Evolutionary conservation across 2,329 filamentous ascomycete species (phyloP), one percentile per base, ranked within the genome.

Genomic region (Trichoderma afroharzianum): DNA sequence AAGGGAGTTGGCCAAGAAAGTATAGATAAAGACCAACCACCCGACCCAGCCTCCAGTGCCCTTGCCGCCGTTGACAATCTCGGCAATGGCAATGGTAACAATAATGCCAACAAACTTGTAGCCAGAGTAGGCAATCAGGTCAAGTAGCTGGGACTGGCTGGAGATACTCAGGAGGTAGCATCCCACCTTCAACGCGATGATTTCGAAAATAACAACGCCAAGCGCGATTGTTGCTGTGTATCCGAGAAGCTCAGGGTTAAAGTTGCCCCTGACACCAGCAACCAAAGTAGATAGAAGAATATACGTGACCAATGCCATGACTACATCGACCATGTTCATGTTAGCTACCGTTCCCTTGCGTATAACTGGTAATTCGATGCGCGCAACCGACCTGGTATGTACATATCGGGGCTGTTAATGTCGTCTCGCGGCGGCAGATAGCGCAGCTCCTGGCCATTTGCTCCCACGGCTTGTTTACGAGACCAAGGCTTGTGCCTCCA

Each of bases 91-190:
- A 73, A 98, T 90, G 0, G 95, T 98, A 63, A 93, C 88, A 73
- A 99, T 99, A 76, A 98, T 94, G 36, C 95, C 96, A 32, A 99
- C 95, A 78, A 99, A 99, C 82, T 99, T 99, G 85, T 99, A 99
- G 24, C 97, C 97, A 2, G 93, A 95, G 83, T 99, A 99, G 6
- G 97, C 97, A 68, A 99, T 92, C 64, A 99, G 83, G 78, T 99
- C 96, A 72, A 98, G 88, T 67, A 98, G 88, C 80, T 98, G 96
- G 18, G 93, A 96, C 76, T 97, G 93, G 80, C 96, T 97, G 76
- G 91, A 97, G 81, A 99, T 98, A 83, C 90, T 94, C 64, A 99
- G 84, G 69, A 99, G 90, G 79, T 98, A 99, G 81, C 93, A 97
- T 67, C 95, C 96, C 30, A 97, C 85, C 83, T 97, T 97, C 75